Evolutionary conservation across 2,329 filamentous ascomycete species (phyloP).

Genomic region (Scedosporium boydii): DNA sequence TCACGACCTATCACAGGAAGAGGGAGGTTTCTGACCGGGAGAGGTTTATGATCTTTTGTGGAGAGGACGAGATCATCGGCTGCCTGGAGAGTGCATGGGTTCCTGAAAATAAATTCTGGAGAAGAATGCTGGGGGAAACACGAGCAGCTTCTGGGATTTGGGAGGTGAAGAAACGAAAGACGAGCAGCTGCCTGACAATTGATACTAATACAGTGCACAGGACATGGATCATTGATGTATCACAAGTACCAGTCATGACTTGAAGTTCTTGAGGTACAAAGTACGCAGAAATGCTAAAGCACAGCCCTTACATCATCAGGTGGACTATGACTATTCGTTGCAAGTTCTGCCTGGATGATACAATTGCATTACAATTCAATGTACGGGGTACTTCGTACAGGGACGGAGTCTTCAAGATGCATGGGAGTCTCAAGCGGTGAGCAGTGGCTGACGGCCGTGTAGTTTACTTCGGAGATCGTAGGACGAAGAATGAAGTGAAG

Average conservation of each 20-base stretch:
- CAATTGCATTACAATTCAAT: background rate
- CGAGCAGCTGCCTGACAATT: background rate
- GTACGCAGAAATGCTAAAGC: background rate
- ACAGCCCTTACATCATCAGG: background rate
- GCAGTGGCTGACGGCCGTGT: too few species aligned
- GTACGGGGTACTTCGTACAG: background rate
- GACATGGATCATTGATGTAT: background rate
- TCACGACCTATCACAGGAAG: background rate
- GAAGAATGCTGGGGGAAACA: background rate
- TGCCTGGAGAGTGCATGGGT: too few species aligned
- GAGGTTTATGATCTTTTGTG: too few species aligned
- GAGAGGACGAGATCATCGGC: too few species aligned
- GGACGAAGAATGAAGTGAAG: too few species aligned
- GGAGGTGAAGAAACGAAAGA: background rate
- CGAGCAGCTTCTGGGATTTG: background rate
- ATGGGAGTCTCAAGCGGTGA: too few species aligned
- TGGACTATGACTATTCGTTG: background rate
- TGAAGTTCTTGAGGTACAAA: conserved; percentile 20
- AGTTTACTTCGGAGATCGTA: too few species aligned
- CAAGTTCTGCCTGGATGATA: background rate
- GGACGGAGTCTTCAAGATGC: too few species aligned
- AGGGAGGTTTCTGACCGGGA: too few species aligned
- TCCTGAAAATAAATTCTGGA: too few species aligned
- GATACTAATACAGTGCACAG: too few species aligned
- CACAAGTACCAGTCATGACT: background rate